Conservation (phyloP, 371 early-diverging fungal species). For the Fennellomyces sp. region DNA sequence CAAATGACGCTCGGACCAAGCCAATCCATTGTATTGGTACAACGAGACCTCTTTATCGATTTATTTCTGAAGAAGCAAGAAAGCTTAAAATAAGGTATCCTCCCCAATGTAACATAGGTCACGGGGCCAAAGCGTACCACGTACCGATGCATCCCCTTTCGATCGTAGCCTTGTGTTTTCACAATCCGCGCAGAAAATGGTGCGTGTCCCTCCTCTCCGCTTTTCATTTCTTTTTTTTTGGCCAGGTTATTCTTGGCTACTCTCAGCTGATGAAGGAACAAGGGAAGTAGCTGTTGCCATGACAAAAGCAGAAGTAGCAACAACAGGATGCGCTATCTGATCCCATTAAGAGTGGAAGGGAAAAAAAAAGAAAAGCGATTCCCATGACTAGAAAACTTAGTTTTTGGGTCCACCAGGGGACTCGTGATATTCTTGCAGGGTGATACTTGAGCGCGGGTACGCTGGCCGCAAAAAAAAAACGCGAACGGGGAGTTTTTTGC, state of each 20-base stretch:
- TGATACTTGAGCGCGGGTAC: constrained; percentile 5
- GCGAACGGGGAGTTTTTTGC: constrained; percentile 1
- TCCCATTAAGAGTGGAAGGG: background rate
- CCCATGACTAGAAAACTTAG: constrained; percentile 3
- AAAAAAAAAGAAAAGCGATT: background rate
- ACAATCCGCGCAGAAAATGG: background rate
- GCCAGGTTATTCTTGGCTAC: no score
- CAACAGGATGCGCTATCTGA: no score
- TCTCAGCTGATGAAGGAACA: no score
- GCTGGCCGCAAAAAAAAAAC: background rate
- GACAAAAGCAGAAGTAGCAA: no score
- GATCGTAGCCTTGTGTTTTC: background rate
- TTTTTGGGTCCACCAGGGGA: background rate
- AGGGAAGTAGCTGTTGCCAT: no score
- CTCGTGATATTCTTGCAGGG: background rate
- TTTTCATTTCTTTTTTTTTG: background rate
- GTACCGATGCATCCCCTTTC: background rate
- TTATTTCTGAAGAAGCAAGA: background rate
- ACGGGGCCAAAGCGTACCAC: background rate
- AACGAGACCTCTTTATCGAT: background rate
- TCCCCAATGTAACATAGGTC: background rate
- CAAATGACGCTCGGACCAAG: constrained; percentile 4
- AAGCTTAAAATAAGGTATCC: background rate
- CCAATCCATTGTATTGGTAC: background rate
- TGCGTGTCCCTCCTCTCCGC: background rate